Evolutionary conservation across 2,329 filamentous ascomycete genomes (phyloP).

Genomic region (Rhytidhysteron rufulum): DNA sequence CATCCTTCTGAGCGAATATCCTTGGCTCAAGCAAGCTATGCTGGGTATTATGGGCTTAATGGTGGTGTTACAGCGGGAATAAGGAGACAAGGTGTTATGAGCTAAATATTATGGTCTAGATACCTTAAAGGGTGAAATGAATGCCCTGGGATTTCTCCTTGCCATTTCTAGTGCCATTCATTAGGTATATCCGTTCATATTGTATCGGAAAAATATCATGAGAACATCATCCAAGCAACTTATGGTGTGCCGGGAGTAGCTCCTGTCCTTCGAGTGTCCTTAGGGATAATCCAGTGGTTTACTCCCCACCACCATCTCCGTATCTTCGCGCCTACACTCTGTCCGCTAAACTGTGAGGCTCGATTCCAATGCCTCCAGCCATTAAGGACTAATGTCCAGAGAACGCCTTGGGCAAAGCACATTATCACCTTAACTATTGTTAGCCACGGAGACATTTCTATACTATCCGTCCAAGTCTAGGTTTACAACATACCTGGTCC

Average conservation of each 20-base stretch:
- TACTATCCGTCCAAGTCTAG: too few species aligned
- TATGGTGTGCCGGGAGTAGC: too few species aligned
- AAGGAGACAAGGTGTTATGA: too few species aligned
- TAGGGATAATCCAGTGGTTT: constrained; percentile 70
- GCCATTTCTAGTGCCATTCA: too few species aligned
- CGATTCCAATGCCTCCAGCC: constrained; percentile 92
- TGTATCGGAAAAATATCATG: too few species aligned
- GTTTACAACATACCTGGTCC: constrained; percentile 78
- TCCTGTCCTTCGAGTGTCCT: too few species aligned
- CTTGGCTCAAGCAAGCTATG: constrained; percentile 95
- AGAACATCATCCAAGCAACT: too few species aligned
- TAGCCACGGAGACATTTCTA: too few species aligned
- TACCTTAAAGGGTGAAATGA: too few species aligned
- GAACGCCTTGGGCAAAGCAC: constrained; percentile 78
- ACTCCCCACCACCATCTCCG: constrained; percentile 93
- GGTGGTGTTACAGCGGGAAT: constrained; percentile 90
- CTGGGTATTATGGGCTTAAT: constrained; percentile 91
- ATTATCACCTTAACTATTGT: constrained; percentile 63
- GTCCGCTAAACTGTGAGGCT: constrained; percentile 71
- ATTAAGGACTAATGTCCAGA: constrained; percentile 81
- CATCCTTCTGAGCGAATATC: constrained; percentile 90
- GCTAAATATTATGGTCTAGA: too few species aligned
- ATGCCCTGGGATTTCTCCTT: too few species aligned
- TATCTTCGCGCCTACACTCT: constrained; percentile 69
- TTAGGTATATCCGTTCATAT: too few species aligned